Percentiles rank a stretch among this genome's conserved stretches.
Evolutionary conservation across 345 rosid genomes (phyloP).

Genomic region (Pistacia atlantica): DNA sequence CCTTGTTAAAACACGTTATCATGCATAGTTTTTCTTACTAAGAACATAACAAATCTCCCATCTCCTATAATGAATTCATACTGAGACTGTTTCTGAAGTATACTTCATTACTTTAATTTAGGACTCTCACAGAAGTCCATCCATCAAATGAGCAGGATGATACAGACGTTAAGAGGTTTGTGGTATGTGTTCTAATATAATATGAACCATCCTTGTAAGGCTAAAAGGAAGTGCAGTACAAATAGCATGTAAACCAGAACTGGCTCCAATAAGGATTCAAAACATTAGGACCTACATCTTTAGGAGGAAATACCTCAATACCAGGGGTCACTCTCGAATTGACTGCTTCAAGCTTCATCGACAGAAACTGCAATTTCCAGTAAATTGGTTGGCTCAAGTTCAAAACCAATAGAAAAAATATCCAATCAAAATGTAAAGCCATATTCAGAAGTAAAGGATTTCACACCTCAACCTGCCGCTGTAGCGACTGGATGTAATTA

Average conservation of each 20-base stretch:
- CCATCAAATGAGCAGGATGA: background rate
- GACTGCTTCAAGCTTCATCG: slow-evolving; percentile 93
- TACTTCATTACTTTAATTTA: background rate
- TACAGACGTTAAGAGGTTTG: background rate
- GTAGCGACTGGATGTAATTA: slow-evolving; percentile 88
- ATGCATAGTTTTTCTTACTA: slow-evolving; percentile 1
- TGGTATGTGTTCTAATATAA: background rate
- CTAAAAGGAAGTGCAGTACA: background rate
- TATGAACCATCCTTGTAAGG: background rate
- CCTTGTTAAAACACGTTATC: background rate
- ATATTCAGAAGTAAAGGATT: slow-evolving; percentile 3
- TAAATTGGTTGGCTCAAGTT: slow-evolving; percentile 14
- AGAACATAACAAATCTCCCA: background rate
- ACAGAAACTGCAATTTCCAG: slow-evolving; percentile 67
- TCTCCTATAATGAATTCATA: background rate
- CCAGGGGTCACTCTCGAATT: slow-evolving; percentile 65
- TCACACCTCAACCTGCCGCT: slow-evolving; percentile 85
- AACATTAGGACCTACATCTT: slow-evolving; percentile 53
- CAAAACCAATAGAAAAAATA: background rate
- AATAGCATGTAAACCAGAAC: background rate
- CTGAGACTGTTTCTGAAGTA: background rate
- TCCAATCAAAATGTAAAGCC: background rate
- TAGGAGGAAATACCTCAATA: slow-evolving; percentile 68
- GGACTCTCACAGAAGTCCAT: background rate
- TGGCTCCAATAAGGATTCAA: background rate